Evolutionary conservation across 768 basidiomycete species (phyloP).

Genomic region (Tubosaeta sp.): DNA sequence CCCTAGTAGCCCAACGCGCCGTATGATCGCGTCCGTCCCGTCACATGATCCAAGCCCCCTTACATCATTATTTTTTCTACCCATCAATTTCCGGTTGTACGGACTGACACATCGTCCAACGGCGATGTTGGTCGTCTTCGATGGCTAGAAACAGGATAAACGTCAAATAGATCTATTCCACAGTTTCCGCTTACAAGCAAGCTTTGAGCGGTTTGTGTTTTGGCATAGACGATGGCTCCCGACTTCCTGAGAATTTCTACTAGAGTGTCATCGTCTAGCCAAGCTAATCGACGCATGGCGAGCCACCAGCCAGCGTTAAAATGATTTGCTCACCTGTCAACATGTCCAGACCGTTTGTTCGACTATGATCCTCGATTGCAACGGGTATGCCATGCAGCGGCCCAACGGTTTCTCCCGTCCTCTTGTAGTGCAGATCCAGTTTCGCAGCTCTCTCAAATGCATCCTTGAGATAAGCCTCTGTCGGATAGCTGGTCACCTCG

Average conservation of each 20-base stretch:
- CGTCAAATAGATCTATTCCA: not conserved
- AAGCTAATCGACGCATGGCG: slow-evolving; percentile 30
- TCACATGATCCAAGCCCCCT: slow-evolving; percentile 46
- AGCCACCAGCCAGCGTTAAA: not conserved
- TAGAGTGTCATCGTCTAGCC: slow-evolving; percentile 41
- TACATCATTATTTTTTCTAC: slow-evolving; percentile 48
- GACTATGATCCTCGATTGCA: slow-evolving; percentile 46
- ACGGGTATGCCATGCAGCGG: slow-evolving; percentile 44
- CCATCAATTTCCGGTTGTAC: slow-evolving; percentile 40
- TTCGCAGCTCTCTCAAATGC: slow-evolving; percentile 44
- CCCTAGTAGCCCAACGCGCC: slow-evolving; percentile 46
- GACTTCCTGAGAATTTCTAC: slow-evolving; percentile 43
- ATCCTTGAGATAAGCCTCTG: slow-evolving; percentile 54
- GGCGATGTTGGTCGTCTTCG: slow-evolving; percentile 50
- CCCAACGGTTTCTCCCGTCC: slow-evolving; percentile 46
- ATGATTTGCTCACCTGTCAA: slow-evolving; percentile 27
- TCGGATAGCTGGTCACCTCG: slow-evolving; percentile 46
- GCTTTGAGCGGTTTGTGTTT: slow-evolving; percentile 48
- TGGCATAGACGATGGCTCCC: slow-evolving; percentile 43
- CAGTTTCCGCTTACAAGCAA: slow-evolving; percentile 36
- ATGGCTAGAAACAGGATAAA: slow-evolving; percentile 32
- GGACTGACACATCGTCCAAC: slow-evolving; percentile 70
- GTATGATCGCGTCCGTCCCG: slow-evolving; percentile 51
- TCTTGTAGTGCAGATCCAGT: slow-evolving; percentile 43
- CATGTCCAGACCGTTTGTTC: slow-evolving; percentile 40